phyloP scores from a whole-genome alignment of 1,139 yeast species.

The Hemisphaericaspora xylofermentans region DNA sequence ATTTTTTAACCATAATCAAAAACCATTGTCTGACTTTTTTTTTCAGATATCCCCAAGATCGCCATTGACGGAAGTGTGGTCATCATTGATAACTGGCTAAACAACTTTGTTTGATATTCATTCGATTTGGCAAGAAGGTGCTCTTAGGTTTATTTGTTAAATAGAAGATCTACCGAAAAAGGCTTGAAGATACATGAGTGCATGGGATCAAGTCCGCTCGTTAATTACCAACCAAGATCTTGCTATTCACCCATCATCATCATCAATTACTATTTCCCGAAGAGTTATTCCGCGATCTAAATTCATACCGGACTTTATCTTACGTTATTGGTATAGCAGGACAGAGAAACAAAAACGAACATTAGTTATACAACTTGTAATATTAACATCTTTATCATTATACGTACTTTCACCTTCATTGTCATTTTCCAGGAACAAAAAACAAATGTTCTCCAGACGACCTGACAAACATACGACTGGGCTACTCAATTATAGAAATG shows the following conservation, averaged over 20 bases:
- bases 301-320: conserved; percentile 8
- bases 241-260: no score
- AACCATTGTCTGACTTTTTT: not conserved
- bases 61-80: no score
- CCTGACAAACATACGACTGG: conserved; percentile 84
- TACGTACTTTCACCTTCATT: conserved; percentile 28
- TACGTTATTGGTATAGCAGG: conserved; percentile 12
- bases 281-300: not conserved
- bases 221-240: conserved; percentile 14
- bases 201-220: conserved; percentile 12
- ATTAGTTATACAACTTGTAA: conserved; percentile 9
- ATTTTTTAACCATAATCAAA: no score
- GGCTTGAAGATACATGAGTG: conserved; percentile 13
- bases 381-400: conserved; percentile 14
- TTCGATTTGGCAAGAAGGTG: no score
- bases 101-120: no score
- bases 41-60: not conserved
- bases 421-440: conserved; percentile 4
- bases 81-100: no score
- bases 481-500: conserved; percentile 74
- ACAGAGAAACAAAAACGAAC: conserved; percentile 10
- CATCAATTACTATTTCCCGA: not conserved
- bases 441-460: conserved; percentile 48
- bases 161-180: no score
- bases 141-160: not conserved